Evolutionary conservation across 129 eudicot genomes (phyloP).

Genomic region (Flaveria ramosissima): DNA sequence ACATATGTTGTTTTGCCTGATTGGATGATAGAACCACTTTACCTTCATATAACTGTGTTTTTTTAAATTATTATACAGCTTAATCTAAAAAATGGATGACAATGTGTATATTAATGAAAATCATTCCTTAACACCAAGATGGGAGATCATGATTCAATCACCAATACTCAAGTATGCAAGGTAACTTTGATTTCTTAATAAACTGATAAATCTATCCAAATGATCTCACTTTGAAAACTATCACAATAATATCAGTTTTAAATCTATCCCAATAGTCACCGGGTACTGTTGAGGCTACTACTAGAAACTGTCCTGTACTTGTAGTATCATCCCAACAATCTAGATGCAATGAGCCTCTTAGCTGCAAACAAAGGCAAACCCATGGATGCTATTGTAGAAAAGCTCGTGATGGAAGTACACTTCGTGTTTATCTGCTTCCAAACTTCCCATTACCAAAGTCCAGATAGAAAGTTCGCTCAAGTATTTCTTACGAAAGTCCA

Average conservation of each 20-base stretch:
- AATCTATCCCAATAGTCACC: constrained; percentile 48
- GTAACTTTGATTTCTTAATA: neutral
- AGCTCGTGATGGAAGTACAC: constrained; percentile 89
- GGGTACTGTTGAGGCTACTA: constrained; percentile 21
- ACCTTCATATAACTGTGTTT: neutral
- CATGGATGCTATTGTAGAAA: constrained; percentile 63
- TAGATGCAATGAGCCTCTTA: no score
- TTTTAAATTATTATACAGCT: neutral
- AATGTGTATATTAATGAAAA: neutral
- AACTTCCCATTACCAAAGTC: constrained; percentile 38
- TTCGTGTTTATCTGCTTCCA: constrained; percentile 88
- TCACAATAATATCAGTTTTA: neutral
- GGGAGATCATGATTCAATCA: neutral
- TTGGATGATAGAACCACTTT: neutral
- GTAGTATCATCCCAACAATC: no score
- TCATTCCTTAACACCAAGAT: neutral
- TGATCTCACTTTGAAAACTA: no score
- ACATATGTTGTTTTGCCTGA: neutral
- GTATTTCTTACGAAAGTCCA: constrained; percentile 84
- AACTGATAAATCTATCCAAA: neutral
- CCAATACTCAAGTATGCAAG: neutral
- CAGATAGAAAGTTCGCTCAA: constrained; percentile 57
- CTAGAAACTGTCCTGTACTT: no score
- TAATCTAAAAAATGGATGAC: neutral
- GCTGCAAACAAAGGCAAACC: no score